A percentile compares a stretch with the other conserved stretches of the same genome.
phyloP scores from a whole-genome alignment of 2,329 filamentous ascomycete species.

The Cytospora piceae region DNA sequence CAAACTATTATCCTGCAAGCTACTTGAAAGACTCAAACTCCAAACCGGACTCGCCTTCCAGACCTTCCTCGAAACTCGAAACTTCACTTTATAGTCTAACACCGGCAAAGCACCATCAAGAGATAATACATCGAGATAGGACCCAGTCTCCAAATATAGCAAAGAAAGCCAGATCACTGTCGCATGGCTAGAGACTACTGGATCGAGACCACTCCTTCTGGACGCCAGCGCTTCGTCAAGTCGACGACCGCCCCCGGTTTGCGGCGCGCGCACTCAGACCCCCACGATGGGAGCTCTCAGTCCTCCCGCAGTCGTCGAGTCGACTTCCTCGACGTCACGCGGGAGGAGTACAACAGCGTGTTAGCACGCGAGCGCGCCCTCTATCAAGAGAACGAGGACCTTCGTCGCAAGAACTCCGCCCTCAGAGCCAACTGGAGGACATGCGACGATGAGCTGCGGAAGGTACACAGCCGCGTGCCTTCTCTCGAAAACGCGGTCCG shows the following conservation, averaged over 20 bases:
- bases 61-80: neutral
- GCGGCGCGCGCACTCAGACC: constrained; percentile 29
- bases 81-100: neutral
- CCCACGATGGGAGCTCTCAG: constrained; percentile 25
- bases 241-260: constrained; percentile 23
- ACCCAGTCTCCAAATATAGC: neutral
- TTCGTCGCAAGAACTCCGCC: constrained; percentile 36
- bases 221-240: constrained; percentile 35
- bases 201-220: constrained; percentile 22
- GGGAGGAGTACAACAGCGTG: constrained; percentile 34
- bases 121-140: neutral
- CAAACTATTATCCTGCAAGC: neutral
- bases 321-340: constrained; percentile 35
- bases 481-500: constrained; percentile 44
- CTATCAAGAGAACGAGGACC: constrained; percentile 32
- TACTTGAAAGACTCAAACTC: neutral
- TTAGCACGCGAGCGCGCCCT: constrained; percentile 32
- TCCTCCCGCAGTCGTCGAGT: constrained; percentile 32
- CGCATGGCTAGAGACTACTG: constrained; percentile 31
- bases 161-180: neutral
- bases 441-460: constrained; percentile 43
- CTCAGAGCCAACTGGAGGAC: constrained; percentile 43
- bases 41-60: neutral
- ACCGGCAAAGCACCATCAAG: neutral
- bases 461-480: constrained; percentile 41